Base-by-base conservation (phyloP, 805 yeast genomes). In the Candida silvatica region DNA sequence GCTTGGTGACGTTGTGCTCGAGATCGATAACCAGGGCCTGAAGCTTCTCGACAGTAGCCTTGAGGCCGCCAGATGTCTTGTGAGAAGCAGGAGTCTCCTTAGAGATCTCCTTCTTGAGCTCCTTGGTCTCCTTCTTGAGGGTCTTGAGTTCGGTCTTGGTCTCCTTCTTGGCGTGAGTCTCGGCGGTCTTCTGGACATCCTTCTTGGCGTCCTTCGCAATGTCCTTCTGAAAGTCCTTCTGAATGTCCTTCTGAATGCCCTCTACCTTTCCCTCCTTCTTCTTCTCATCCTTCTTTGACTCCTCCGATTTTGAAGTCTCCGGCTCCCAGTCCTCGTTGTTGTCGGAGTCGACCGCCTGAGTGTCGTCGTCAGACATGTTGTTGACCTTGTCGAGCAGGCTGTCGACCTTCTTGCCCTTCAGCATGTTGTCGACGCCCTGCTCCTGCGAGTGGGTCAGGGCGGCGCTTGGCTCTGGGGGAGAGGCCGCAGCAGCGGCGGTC, bases 21-120 rank as follows among this genome's bases (percentile, higher is more conserved):
- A 83, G 64, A 20, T 66, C 61, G 3, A 62, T 60, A 16, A 80
- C 86, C 23, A 83, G 56, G 2, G 59, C 39, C 4, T 81, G 74
- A 36, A 83, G 62, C 42, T 71, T 78, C 43, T 80, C 90, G 22
- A 82, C 78, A 1, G 86, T 75, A 7, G 74, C 80, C 48, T 80
- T 80, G 40, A 83, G 64, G 1, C 87, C 81, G 22, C 81, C 67
- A 15, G 83, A 74, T 11, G 15, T 24, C 19, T 69, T 66, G 20
- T 62, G 53, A 14, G 59, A 49, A 22, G 80, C 71, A 23, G 55
- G 39, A 9, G 48, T 35, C 14, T 52, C 30, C 9, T 48, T 41
- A 15, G 56, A 29, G 31, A 41, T 35, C 24, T 44, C 37, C 27
- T 31, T 38, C 20, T 30, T 36, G 19, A 23, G 15, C 38, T 38